Evolutionary conservation across 129 eudicot genomes (phyloP).

Genomic region (Helianthus tuberosus): DNA sequence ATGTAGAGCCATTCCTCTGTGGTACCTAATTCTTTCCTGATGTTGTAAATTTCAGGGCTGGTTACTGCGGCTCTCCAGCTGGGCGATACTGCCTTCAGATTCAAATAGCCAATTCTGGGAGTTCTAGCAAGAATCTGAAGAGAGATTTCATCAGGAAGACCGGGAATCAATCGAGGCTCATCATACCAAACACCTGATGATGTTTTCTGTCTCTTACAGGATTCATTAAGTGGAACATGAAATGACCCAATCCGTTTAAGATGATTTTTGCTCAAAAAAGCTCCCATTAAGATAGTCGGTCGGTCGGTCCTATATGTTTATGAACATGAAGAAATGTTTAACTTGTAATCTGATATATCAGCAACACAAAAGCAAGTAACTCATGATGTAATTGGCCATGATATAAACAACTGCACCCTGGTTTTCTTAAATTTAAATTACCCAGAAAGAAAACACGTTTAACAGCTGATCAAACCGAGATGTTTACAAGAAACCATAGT

Average conservation of each 20-base stretch:
- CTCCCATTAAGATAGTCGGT: constrained; percentile 58
- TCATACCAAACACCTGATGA: constrained; percentile 67
- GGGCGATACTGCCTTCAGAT: constrained; percentile 70
- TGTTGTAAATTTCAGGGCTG: constrained; percentile 58
- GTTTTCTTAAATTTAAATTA: too few relatives aligned
- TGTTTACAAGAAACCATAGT: too few relatives aligned
- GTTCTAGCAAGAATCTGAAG: constrained; percentile 85
- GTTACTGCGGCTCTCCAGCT: constrained; percentile 81
- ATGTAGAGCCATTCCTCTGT: constrained; percentile 94
- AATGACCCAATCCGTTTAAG: constrained; percentile 24
- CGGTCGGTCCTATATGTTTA: neutral
- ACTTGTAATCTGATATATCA: too few relatives aligned
- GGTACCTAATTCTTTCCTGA: constrained; percentile 74
- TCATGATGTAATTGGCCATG: too few relatives aligned
- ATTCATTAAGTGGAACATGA: constrained; percentile 41
- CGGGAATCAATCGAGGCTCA: constrained; percentile 71
- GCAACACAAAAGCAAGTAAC: too few relatives aligned
- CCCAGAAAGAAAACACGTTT: too few relatives aligned
- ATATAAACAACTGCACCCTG: too few relatives aligned
- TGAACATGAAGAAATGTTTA: too few relatives aligned
- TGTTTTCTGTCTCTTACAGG: constrained; percentile 77
- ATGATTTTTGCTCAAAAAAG: constrained; percentile 51
- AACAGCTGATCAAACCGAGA: too few relatives aligned
- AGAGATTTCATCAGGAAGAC: constrained; percentile 95
- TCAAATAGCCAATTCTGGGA: constrained; percentile 64